Evolutionary conservation across 495 filamentous ascomycete genomes (phyloP), one percentile per base, ranked within the genome.

Genomic region (Cudoniella acicularis): DNA sequence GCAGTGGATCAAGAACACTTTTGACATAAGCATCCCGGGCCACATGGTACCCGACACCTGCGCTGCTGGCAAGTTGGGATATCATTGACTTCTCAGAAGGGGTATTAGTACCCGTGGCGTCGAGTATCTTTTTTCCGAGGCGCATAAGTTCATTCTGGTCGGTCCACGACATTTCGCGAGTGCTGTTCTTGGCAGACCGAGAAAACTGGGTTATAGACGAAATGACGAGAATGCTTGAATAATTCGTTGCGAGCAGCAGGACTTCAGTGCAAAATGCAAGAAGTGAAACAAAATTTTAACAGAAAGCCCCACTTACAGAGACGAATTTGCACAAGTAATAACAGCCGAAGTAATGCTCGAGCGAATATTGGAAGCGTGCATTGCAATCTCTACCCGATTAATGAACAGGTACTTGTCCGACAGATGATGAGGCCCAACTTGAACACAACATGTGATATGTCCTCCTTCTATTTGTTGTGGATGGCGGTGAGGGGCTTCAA

Each of bases 81-180:
- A 56, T 56, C 54, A 56, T 56, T 18, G 42, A 47, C 3, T 56
- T 56, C 42, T 56, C 54, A 43, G 54, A 56, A 47, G 54, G 54
- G 46, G 54, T 56, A 18, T 40, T 56, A 17, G 42, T 47, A 30
- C 54, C 54, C 11, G 54, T 56, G n/a, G 54, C 54, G 23, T 56
- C 54, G n/a, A 56, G 42, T 24, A 56, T 48, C 23, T 56, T 48
- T 23, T 56, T 56, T 27, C 21, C 54, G 21, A 56, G 43, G 16
- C 54, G 54, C 54, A 56, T 56, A 20, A 56, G 42, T 36, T 56
- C 54, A 36, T 56, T 56, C 25, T 56, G 54, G 24, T 56, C 54
- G 1, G 54, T 48, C 54, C 54, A 56, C 54, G 54, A 56, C 54
- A 56, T 56, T 1, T 48, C 48, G 54, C 40, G 52, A 55, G 42